Conservation (phyloP, 495 filamentous ascomycete species). For the Podospora anserina region DNA sequence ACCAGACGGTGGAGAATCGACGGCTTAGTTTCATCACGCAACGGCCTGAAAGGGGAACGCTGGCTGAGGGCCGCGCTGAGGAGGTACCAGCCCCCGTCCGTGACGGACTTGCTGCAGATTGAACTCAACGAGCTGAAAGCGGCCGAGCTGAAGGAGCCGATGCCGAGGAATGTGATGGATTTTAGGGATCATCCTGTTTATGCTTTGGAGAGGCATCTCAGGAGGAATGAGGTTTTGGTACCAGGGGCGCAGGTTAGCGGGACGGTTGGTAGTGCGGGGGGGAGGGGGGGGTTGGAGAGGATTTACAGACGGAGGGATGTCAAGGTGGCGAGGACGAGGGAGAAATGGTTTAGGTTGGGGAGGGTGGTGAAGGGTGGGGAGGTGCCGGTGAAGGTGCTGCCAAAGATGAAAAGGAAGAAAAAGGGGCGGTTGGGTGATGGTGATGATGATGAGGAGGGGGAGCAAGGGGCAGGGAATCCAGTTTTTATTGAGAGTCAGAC, state of each 20-base stretch:
- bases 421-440: conserved; percentile 41
- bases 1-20: conserved; percentile 76
- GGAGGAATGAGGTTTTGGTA: conserved; percentile 71
- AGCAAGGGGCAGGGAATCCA: conserved; percentile 41
- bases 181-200: conserved; percentile 93
- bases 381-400: conserved; percentile 70
- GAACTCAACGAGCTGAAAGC: conserved; percentile 73
- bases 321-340: conserved; percentile 64
- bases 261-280: conserved; percentile 69
- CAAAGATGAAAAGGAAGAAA: conserved; percentile 34
- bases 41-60: conserved; percentile 46
- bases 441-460: conserved; percentile 27
- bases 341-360: conserved; percentile 86
- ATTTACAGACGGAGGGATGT: conserved; percentile 82
- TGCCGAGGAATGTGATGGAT: conserved; percentile 85
- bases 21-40: conserved; percentile 17
- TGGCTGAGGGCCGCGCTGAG: conserved; percentile 70
- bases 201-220: conserved; percentile 84
- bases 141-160: conserved; percentile 70
- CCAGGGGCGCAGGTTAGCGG: conserved; percentile 69
- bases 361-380: conserved; percentile 70
- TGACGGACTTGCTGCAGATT: conserved; percentile 70
- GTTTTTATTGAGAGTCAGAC: conserved; percentile 79
- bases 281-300: conserved; percentile 49
- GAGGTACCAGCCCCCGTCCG: conserved; percentile 51